Percentiles rank a stretch among this genome's conserved stretches.
These are phyloP conservation scores for Gyromitra esculenta DNA, from an alignment of 2,329 filamentous ascomycete genomes.

Conservation along the genomic window DNA sequence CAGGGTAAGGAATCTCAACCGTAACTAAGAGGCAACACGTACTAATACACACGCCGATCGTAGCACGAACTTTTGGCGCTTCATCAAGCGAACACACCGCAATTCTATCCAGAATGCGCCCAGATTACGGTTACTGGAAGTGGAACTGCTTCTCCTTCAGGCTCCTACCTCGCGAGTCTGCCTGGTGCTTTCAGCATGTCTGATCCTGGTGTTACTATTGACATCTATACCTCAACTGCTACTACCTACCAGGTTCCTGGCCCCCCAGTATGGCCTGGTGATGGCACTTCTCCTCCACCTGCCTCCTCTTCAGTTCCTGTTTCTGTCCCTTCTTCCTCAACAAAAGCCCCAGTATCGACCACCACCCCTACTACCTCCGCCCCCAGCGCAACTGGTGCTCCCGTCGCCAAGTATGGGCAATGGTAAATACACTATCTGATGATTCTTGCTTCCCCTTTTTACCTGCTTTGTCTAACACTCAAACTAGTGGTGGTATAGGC, in stretches of 20 bases:
- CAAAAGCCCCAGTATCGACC: not conserved
- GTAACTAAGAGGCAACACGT: not conserved
- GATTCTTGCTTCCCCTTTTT: not conserved
- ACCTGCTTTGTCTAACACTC: slow-evolving; percentile 1
- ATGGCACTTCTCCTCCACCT: slow-evolving; percentile 64
- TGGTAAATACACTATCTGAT: slow-evolving; percentile 28
- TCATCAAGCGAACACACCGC: slow-evolving; percentile 63
- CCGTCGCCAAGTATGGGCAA: slow-evolving; percentile 43
- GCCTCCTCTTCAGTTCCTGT: slow-evolving; percentile 57
- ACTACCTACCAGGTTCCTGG: slow-evolving; percentile 55
- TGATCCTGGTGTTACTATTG: slow-evolving; percentile 42
- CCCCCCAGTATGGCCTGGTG: slow-evolving; percentile 52
- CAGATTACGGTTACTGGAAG: slow-evolving; percentile 47
- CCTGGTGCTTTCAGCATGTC: slow-evolving; percentile 44
- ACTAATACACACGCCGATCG: slow-evolving; percentile 1
- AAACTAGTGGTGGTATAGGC: slow-evolving; percentile 53
- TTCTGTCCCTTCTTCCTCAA: not conserved
- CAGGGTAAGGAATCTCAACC: slow-evolving; percentile 57
- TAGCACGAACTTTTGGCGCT: slow-evolving; percentile 65
- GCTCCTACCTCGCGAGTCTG: slow-evolving; percentile 59
- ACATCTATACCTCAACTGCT: slow-evolving; percentile 60
- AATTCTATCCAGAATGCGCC: slow-evolving; percentile 58
- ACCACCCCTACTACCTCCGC: not conserved
- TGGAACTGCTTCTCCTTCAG: slow-evolving; percentile 59
- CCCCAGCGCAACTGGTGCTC: slow-evolving; percentile 23